Conservation (phyloP, 768 basidiomycete species). For the Lactarius trivialis region DNA sequence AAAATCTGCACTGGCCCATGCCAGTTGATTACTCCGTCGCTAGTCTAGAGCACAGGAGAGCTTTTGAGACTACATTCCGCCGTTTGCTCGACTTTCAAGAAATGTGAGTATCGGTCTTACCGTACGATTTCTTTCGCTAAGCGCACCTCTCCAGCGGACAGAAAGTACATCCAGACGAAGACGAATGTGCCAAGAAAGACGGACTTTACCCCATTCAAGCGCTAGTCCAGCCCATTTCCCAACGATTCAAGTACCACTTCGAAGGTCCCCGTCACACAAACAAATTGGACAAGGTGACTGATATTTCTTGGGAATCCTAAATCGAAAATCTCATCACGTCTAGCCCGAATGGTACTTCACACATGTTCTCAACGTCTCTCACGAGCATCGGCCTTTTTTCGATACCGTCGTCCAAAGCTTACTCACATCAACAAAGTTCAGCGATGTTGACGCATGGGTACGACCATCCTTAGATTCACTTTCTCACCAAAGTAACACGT, state of each 20-base stretch:
- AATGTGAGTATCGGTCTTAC: conserved; percentile 45
- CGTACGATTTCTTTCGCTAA: conserved; percentile 8
- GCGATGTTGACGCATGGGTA: conserved; percentile 71
- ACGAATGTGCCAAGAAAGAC: conserved; percentile 35
- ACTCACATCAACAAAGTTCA: conserved; percentile 55
- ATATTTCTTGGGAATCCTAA: neutral
- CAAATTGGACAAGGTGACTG: conserved; percentile 76
- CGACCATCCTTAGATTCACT: conserved; percentile 22
- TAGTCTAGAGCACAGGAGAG: conserved; percentile 43
- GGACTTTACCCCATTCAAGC: conserved; percentile 81
- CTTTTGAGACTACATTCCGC: conserved; percentile 74
- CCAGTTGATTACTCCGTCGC: conserved; percentile 57
- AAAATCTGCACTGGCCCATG: conserved; percentile 81
- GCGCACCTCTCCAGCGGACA: conserved; percentile 40
- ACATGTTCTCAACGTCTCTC: conserved; percentile 78
- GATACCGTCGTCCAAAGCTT: conserved; percentile 66
- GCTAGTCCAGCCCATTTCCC: conserved; percentile 71
- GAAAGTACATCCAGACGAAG: conserved; percentile 33
- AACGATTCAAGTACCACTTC: conserved; percentile 95
- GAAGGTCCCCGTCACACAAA: conserved; percentile 84
- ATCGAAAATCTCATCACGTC: neutral
- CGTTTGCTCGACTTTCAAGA: conserved; percentile 71
- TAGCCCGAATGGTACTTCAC: conserved; percentile 98
- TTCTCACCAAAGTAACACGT: conserved; percentile 6
- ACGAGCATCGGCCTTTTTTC: conserved; percentile 82